phyloP scores from a whole-genome alignment of 495 filamentous ascomycete species.

The Paragyromitra xinjiangensis region DNA sequence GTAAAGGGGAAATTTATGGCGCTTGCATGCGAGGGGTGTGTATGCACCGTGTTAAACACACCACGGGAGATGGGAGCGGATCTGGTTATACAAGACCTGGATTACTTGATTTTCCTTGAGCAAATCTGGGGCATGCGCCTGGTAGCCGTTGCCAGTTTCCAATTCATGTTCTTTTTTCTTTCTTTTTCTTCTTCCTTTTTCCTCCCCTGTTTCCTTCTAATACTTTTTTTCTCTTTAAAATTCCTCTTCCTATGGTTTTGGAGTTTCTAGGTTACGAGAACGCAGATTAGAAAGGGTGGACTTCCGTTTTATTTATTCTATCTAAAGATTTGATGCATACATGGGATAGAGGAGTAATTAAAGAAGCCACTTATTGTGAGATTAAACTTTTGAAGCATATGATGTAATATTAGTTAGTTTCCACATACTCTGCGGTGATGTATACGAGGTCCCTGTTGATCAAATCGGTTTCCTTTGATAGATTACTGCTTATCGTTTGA shows the following conservation, averaged over 20 bases:
- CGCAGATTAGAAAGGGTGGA: constrained; percentile 1
- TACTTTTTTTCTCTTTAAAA: constrained; percentile 2
- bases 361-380: constrained; percentile 14
- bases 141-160: constrained; percentile 30
- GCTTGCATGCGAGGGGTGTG: constrained; percentile 43
- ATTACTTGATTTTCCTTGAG: constrained; percentile 33
- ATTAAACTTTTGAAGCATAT: constrained; percentile 35
- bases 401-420: constrained; percentile 46
- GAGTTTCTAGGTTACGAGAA: constrained; percentile 1
- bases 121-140: constrained; percentile 38
- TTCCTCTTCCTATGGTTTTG: constrained; percentile 17
- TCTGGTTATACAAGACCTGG: constrained; percentile 48
- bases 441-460: constrained; percentile 30
- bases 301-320: constrained; percentile 25
- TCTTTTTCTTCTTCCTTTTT: constrained; percentile 22
- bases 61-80: constrained; percentile 50
- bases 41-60: constrained; percentile 37
- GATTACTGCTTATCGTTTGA: constrained; percentile 42
- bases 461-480: constrained; percentile 24
- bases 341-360: constrained; percentile 39
- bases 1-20: constrained; percentile 32
- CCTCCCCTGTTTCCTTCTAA: constrained; percentile 1
- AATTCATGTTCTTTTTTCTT: constrained; percentile 26
- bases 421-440: constrained; percentile 13
- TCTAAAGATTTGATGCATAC: constrained; percentile 34